Conservation (phyloP, 2,329 filamentous ascomycete genomes). For the Fusarium heterosporum region DNA sequence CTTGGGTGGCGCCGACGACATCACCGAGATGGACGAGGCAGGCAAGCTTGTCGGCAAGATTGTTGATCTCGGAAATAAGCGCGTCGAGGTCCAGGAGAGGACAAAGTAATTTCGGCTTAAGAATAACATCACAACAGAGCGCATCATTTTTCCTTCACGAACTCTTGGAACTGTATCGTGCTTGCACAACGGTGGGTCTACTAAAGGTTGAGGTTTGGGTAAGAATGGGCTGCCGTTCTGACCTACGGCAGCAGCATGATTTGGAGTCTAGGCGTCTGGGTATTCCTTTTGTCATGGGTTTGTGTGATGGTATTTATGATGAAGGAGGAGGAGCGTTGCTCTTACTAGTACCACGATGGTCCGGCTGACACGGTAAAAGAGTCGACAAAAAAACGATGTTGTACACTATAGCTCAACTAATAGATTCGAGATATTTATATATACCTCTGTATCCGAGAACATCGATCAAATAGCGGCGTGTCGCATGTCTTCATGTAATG, state of each 20-base stretch:
- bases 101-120: conserved; percentile 9
- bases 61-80: conserved; percentile 77
- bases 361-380: neutral
- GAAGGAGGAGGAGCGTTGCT: conserved; percentile 7
- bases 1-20: conserved; percentile 90
- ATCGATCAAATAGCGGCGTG: neutral
- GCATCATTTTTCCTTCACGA: conserved; percentile 8
- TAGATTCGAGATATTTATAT: conserved; percentile 21
- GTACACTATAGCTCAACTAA: conserved; percentile 27
- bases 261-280: conserved; percentile 39
- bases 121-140: neutral
- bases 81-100: conserved; percentile 64
- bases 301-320: conserved; percentile 5
- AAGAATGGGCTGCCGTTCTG: conserved; percentile 23
- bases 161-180: conserved; percentile 24
- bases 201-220: conserved; percentile 18
- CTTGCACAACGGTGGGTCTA: conserved; percentile 23
- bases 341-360: neutral
- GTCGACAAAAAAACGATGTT: conserved; percentile 12
- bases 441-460: conserved; percentile 1
- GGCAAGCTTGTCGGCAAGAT: conserved; percentile 78
- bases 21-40: conserved; percentile 75
- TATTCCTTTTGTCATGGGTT: conserved; percentile 16
- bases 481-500: neutral
- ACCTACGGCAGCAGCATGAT: conserved; percentile 16